These are phyloP conservation scores for Hymenoscyphus repandus DNA, from an alignment of 2,329 filamentous ascomycete species.

Conservation along the genomic window DNA sequence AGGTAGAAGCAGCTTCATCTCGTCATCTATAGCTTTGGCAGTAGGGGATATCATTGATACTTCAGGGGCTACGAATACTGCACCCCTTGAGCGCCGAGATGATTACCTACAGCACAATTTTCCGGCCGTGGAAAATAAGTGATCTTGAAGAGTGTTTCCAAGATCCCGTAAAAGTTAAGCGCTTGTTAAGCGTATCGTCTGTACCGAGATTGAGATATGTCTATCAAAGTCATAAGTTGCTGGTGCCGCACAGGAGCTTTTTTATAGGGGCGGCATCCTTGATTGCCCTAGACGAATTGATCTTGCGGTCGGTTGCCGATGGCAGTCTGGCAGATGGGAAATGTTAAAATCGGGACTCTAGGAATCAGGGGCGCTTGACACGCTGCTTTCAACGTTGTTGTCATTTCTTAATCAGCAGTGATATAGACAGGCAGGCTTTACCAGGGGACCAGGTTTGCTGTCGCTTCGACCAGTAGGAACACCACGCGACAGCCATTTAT, in stretches of 20 bases:
- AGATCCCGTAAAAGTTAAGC: no score
- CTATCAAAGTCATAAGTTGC: no score
- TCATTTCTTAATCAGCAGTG: constrained; percentile 2
- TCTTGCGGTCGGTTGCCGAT: background rate
- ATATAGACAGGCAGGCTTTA: constrained; percentile 4
- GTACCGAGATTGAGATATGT: no score
- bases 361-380: constrained; percentile 13
- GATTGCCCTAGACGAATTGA: background rate
- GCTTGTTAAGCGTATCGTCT: no score
- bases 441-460: constrained; percentile 5
- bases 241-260: background rate
- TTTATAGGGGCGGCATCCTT: no score
- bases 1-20: background rate
- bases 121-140: no score
- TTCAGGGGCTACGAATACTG: no score
- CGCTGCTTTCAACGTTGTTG: background rate
- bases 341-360: constrained; percentile 6
- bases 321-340: constrained; percentile 4
- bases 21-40: no score
- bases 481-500: constrained; percentile 11
- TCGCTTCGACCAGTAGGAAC: constrained; percentile 12
- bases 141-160: no score
- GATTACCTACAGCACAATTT: no score
- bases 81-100: no score
- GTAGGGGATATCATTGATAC: no score